These are phyloP conservation scores for Ceratobasidium sp. DNA, from an alignment of 1,284 basidiomycete species.

Conservation along the genomic window DNA sequence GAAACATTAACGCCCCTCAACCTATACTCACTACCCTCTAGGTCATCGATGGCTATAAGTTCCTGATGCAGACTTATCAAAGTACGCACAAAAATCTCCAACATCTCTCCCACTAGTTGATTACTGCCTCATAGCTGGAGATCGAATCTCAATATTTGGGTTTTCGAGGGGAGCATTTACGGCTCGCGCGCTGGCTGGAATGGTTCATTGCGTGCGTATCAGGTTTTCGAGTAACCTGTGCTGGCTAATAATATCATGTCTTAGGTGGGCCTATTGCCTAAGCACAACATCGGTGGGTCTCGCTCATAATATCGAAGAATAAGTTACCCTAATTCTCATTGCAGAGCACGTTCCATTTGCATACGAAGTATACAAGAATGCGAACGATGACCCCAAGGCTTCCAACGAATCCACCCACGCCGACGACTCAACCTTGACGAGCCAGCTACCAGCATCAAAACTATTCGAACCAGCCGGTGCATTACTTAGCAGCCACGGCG, in stretches of 20 bases:
- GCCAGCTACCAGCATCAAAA: no score
- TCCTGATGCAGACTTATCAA: conserved; percentile 44
- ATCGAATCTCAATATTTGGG: conserved; percentile 45
- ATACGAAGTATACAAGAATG: conserved; percentile 48
- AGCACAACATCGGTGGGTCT: conserved; percentile 30
- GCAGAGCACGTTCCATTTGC: conserved; percentile 50
- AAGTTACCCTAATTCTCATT: no score
- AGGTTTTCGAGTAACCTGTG: background rate
- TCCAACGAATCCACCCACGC: background rate
- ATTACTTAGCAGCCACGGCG: no score
- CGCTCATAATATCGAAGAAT: no score
- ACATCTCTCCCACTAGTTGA: background rate
- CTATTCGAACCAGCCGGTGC: no score
- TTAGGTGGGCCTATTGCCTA: conserved; percentile 21
- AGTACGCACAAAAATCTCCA: background rate
- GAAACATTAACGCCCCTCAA: background rate
- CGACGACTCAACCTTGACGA: background rate
- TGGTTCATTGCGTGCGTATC: conserved; percentile 42
- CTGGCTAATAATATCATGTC: background rate
- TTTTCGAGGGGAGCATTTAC: conserved; percentile 48
- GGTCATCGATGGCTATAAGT: conserved; percentile 50
- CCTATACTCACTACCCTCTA: background rate
- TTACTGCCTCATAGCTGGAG: conserved; percentile 20
- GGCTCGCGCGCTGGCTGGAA: conserved; percentile 48
- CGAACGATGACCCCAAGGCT: background rate